phyloP scores from a whole-genome alignment of 306 rosid genomes.

The Mimosa pudica region DNA sequence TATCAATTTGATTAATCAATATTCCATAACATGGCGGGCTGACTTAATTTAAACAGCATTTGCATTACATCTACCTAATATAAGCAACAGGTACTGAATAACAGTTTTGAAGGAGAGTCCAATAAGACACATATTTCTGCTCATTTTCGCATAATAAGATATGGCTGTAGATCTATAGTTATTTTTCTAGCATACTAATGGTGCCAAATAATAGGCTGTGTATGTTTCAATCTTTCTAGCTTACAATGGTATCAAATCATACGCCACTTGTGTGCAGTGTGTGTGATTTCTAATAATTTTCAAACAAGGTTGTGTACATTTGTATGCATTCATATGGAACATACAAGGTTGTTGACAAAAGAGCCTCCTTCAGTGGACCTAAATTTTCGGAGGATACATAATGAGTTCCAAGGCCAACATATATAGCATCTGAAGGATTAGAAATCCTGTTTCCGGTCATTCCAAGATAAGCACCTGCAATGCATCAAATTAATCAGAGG shows the following conservation, averaged over 20 bases:
- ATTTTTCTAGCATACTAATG: background rate
- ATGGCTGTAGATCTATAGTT: background rate
- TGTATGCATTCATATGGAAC: slow-evolving; percentile 29
- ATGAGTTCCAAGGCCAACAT: slow-evolving; percentile 89
- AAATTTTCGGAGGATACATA: slow-evolving; percentile 85
- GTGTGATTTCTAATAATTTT: background rate
- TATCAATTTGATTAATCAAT: slow-evolving; percentile 18
- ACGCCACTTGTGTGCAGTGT: background rate
- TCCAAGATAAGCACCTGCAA: slow-evolving; percentile 91
- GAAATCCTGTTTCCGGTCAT: slow-evolving; percentile 91
- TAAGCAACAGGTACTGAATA: slow-evolving; percentile 6
- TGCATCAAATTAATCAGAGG: slow-evolving; percentile 17
- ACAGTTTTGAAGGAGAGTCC: background rate
- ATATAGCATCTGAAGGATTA: slow-evolving; percentile 87
- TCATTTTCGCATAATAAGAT: background rate
- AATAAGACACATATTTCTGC: background rate
- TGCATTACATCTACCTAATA: slow-evolving; percentile 13
- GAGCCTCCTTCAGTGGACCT: slow-evolving; percentile 77
- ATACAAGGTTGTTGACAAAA: slow-evolving; percentile 79
- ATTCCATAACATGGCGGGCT: slow-evolving; percentile 16
- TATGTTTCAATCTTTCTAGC: background rate
- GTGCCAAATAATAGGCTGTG: background rate
- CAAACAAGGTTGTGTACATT: background rate
- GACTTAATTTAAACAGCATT: slow-evolving; percentile 15
- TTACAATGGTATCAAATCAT: background rate